Evolutionary conservation across 768 basidiomycete species (phyloP).

Genomic region (Pleurotus tuber-regium): DNA sequence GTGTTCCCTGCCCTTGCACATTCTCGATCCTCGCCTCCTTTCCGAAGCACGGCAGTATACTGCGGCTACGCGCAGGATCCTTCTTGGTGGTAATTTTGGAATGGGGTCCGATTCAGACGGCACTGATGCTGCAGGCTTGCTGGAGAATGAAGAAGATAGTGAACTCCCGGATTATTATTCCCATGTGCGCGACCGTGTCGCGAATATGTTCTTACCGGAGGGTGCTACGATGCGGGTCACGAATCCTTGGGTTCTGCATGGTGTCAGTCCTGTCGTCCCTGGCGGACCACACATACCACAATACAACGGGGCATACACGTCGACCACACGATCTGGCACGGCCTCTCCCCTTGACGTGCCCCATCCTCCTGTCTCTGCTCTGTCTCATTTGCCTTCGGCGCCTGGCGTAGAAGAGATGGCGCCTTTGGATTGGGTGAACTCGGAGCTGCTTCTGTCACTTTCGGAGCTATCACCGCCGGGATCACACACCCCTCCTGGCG

Average conservation of each 20-base stretch:
- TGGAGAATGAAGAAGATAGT: conserved; percentile 54
- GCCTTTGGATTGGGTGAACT: conserved; percentile 79
- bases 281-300: conserved; percentile 19
- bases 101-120: conserved; percentile 30
- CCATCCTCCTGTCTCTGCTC: conserved; percentile 13
- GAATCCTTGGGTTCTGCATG: conserved; percentile 57
- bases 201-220: conserved; percentile 70
- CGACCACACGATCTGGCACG: conserved; percentile 29
- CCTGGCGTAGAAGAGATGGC: conserved; percentile 42
- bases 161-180: conserved; percentile 88
- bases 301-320: conserved; percentile 13
- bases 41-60: conserved; percentile 75
- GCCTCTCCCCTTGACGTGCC: conserved; percentile 39
- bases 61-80: conserved; percentile 69
- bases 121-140: conserved; percentile 41
- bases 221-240: conserved; percentile 58
- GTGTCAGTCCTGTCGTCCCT: conserved; percentile 32
- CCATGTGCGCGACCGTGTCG: conserved; percentile 88
- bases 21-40: conserved; percentile 72
- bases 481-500: conserved; percentile 15
- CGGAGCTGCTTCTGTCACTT: conserved; percentile 74
- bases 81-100: conserved; percentile 35
- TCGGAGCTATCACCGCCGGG: conserved; percentile 26
- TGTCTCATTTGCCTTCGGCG: conserved; percentile 42
- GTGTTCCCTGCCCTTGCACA: conserved; percentile 85